Percentiles rank a stretch among this genome's conserved stretches.
Evolutionary conservation across 352 stramenopile species (phyloP).

Genomic region (Phytophthora chlamydospora): DNA sequence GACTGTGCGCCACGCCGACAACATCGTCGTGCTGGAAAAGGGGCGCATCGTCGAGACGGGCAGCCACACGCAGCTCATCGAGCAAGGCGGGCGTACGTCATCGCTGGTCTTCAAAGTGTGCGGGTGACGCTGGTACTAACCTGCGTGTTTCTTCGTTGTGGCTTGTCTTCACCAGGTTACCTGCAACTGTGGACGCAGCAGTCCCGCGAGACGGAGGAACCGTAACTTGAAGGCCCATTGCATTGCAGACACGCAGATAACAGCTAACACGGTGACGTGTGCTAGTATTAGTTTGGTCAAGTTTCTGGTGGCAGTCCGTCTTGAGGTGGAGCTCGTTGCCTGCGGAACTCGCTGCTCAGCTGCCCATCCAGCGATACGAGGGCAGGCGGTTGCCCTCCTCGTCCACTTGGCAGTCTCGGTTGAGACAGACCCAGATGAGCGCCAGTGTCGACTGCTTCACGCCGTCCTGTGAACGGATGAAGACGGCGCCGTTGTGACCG

Average conservation of each 20-base stretch:
- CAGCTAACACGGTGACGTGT: no score
- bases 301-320: no score
- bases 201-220: slow-evolving; percentile 34
- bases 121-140: slow-evolving; percentile 6
- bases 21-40: slow-evolving; percentile 68
- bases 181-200: slow-evolving; percentile 51
- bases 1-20: slow-evolving; percentile 76
- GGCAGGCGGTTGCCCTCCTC: slow-evolving; percentile 85
- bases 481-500: slow-evolving; percentile 78
- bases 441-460: slow-evolving; percentile 88
- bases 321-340: no score
- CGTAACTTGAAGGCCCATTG: no score
- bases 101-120: not conserved
- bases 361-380: slow-evolving; percentile 89
- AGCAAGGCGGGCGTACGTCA: slow-evolving; percentile 47
- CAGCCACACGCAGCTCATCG: slow-evolving; percentile 48
- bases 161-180: slow-evolving; percentile 31
- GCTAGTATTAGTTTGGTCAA: no score
- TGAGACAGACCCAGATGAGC: slow-evolving; percentile 90
- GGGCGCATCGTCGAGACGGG: slow-evolving; percentile 59
- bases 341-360: slow-evolving; percentile 4
- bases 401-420: slow-evolving; percentile 87
- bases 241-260: no score
- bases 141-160: not conserved
- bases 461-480: slow-evolving; percentile 89